Conservation (phyloP, 805 yeast species). For the Kodamaea jinghongensis region DNA sequence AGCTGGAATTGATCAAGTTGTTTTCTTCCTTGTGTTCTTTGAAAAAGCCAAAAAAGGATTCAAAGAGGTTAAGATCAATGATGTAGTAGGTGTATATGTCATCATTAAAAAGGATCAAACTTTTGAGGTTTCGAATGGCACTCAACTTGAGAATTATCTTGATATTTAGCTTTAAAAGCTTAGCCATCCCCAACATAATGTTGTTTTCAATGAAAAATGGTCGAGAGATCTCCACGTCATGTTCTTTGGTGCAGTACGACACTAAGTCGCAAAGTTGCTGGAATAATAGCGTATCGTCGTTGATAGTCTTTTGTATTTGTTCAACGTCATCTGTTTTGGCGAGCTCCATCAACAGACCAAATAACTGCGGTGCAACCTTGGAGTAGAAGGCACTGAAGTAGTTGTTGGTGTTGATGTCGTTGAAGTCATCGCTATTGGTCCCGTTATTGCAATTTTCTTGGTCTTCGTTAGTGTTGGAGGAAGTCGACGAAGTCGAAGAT, state of each 20-base stretch:
- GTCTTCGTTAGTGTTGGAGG: constrained; percentile 9
- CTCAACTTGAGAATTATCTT: constrained; percentile 59
- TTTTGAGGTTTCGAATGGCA: constrained; percentile 66
- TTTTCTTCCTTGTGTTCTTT: constrained; percentile 47
- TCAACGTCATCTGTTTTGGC: neutral
- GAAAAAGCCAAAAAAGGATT: constrained; percentile 48
- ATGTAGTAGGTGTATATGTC: constrained; percentile 56
- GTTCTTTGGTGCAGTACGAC: constrained; percentile 64
- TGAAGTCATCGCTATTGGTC: constrained; percentile 21
- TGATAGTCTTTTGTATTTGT: constrained; percentile 5
- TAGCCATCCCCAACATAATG: constrained; percentile 54
- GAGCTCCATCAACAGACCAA: constrained; percentile 43
- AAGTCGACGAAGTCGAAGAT: constrained; percentile 8
- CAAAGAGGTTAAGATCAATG: constrained; percentile 51
- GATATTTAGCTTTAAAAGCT: constrained; percentile 42
- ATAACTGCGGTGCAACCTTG: constrained; percentile 57
- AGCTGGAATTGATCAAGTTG: constrained; percentile 70
- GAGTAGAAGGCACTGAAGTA: constrained; percentile 62
- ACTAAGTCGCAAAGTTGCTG: constrained; percentile 70
- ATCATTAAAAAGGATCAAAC: constrained; percentile 61
- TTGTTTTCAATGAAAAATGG: constrained; percentile 61
- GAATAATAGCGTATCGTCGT: constrained; percentile 41
- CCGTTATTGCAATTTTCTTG: constrained; percentile 1
- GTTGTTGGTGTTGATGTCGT: constrained; percentile 36
- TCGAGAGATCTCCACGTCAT: constrained; percentile 55